Conservation (phyloP, 208 protist species). For the Lotmaria passim region DNA sequence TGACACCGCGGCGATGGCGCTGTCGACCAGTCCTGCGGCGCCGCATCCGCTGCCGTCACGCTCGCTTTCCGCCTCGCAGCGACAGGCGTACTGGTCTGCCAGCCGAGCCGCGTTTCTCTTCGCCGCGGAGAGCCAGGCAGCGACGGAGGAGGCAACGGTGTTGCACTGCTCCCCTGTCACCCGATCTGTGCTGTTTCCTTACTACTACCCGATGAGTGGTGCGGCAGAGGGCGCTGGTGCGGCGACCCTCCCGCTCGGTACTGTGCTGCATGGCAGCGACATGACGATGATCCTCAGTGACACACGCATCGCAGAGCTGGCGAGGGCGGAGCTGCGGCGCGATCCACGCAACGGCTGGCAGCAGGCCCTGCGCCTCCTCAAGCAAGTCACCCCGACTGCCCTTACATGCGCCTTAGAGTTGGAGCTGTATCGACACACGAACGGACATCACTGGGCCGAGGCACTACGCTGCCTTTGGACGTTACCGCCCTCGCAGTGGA, state of each 20-base stretch:
- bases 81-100: slow-evolving; percentile 24
- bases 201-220: slow-evolving; percentile 16
- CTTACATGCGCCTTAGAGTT: slow-evolving; percentile 38
- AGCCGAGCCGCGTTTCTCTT: slow-evolving; percentile 61
- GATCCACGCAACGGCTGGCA: slow-evolving; percentile 41
- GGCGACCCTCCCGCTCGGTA: neutral
- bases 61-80: slow-evolving; percentile 11
- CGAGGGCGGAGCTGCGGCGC: slow-evolving; percentile 27
- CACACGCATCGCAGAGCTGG: slow-evolving; percentile 27
- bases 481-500: slow-evolving; percentile 51
- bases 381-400: slow-evolving; percentile 30
- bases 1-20: too few relatives aligned
- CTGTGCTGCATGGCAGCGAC: slow-evolving; percentile 21
- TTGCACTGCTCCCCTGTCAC: slow-evolving; percentile 49
- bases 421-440: slow-evolving; percentile 52
- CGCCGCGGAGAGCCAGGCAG: slow-evolving; percentile 55
- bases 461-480: slow-evolving; percentile 41
- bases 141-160: slow-evolving; percentile 57
- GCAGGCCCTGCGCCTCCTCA: slow-evolving; percentile 41
- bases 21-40: neutral
- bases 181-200: slow-evolving; percentile 27
- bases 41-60: slow-evolving; percentile 2
- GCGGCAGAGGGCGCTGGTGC: neutral
- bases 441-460: slow-evolving; percentile 32
- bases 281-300: slow-evolving; percentile 41